Evolutionary conservation across 2,329 filamentous ascomycete genomes (phyloP).

Genomic region (Aspergillus sp.): DNA sequence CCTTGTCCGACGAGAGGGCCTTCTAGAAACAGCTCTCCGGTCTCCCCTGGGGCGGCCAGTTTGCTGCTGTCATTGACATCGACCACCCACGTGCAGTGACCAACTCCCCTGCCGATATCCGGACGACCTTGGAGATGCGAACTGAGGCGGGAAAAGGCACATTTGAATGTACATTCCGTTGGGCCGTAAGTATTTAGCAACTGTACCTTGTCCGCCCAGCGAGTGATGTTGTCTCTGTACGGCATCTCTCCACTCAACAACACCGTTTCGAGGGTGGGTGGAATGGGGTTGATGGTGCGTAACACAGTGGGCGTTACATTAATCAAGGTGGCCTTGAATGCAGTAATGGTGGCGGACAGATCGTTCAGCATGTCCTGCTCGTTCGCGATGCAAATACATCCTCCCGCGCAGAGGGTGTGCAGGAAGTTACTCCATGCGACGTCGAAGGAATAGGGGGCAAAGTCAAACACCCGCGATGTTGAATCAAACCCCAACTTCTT

Average conservation of each 20-base stretch:
- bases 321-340: conserved; percentile 1
- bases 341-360: conserved; percentile 20
- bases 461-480: conserved; percentile 34
- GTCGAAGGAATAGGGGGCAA: conserved; percentile 33
- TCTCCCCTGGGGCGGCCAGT: conserved; percentile 9
- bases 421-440: conserved; percentile 24
- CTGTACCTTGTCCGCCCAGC: neutral
- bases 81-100: conserved; percentile 19
- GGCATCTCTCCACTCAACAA: neutral
- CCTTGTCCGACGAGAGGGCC: conserved; percentile 25
- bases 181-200: conserved; percentile 28
- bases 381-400: conserved; percentile 43
- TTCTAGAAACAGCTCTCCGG: conserved; percentile 22
- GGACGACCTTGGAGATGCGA: neutral
- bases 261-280: neutral
- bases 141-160: conserved; percentile 1
- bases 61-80: conserved; percentile 20
- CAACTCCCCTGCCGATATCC: conserved; percentile 11
- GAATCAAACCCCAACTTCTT: conserved; percentile 22
- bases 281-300: neutral
- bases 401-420: conserved; percentile 11
- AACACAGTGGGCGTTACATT: neutral
- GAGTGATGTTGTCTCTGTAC: neutral
- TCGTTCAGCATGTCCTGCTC: conserved; percentile 38
- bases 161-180: conserved; percentile 15